Percentiles rank a stretch among this genome's conserved stretches.
These are phyloP conservation scores for Colletotrichum sublineola DNA, from an alignment of 2,329 filamentous ascomycete genomes.

Conservation along the genomic window DNA sequence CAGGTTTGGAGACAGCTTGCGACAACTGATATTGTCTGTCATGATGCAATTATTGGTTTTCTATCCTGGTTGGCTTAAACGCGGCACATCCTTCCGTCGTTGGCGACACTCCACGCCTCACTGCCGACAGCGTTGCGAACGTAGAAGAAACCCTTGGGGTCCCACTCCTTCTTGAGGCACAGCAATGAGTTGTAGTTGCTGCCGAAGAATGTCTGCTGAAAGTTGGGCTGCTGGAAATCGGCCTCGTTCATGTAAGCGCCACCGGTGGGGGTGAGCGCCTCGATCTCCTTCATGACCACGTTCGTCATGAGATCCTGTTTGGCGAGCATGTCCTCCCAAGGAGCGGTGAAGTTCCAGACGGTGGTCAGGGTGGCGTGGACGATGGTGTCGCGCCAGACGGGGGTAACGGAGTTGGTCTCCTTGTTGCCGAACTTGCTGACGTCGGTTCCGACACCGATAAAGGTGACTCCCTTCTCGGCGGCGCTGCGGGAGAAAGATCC, in stretches of 20 bases:
- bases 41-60: neutral
- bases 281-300: slow-evolving; percentile 40
- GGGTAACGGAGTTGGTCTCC: slow-evolving; percentile 54
- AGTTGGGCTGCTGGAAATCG: slow-evolving; percentile 62
- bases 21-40: neutral
- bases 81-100: slow-evolving; percentile 43
- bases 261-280: slow-evolving; percentile 51
- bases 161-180: slow-evolving; percentile 64
- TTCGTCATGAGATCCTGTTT: slow-evolving; percentile 47
- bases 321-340: slow-evolving; percentile 48
- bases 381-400: slow-evolving; percentile 57
- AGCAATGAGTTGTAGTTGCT: slow-evolving; percentile 58
- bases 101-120: slow-evolving; percentile 59
- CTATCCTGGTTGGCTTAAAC: neutral
- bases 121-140: slow-evolving; percentile 63
- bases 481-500: slow-evolving; percentile 40
- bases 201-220: slow-evolving; percentile 61
- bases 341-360: slow-evolving; percentile 47
- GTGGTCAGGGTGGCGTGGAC: slow-evolving; percentile 49
- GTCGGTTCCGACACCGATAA: slow-evolving; percentile 48
- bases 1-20: neutral
- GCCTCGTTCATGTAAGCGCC: slow-evolving; percentile 67
- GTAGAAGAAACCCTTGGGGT: slow-evolving; percentile 61
- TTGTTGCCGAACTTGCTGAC: slow-evolving; percentile 47
- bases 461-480: slow-evolving; percentile 44